Percentiles rank a stretch among this genome's conserved stretches.
phyloP scores from a whole-genome alignment of 164 flowering plant species.

The Umbellularia californica region DNA sequence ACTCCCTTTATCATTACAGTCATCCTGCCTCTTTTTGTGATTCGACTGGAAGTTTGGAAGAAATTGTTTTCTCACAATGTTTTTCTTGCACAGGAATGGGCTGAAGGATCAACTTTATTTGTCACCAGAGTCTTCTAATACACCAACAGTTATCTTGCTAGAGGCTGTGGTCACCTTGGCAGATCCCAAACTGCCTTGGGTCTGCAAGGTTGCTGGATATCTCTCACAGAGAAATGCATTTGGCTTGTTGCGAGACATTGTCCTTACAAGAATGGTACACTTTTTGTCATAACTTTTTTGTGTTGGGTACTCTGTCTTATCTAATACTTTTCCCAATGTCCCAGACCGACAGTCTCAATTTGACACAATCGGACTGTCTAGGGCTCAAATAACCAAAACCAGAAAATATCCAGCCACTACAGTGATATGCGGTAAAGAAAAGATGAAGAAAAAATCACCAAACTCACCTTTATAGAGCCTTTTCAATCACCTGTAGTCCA shows the following conservation, averaged over 20 bases:
- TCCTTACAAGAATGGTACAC: slow-evolving; percentile 54
- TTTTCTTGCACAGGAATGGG: slow-evolving; percentile 40
- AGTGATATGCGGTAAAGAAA: no score
- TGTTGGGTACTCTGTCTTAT: background rate
- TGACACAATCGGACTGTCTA: no score
- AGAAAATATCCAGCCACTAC: no score
- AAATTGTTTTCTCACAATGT: background rate
- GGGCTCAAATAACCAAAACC: no score
- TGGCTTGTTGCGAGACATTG: slow-evolving; percentile 56
- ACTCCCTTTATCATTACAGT: no score
- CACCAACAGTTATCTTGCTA: slow-evolving; percentile 43
- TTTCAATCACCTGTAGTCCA: no score
- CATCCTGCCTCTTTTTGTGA: no score
- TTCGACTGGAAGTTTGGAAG: background rate
- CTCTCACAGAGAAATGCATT: slow-evolving; percentile 49
- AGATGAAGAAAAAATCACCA: no score
- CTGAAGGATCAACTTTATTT: slow-evolving; percentile 59
- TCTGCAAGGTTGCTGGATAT: slow-evolving; percentile 52
- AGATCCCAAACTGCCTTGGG: slow-evolving; percentile 78
- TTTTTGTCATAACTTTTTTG: background rate
- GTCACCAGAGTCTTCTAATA: slow-evolving; percentile 32
- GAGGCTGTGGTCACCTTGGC: slow-evolving; percentile 53
- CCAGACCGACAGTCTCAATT: no score
- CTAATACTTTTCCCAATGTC: background rate
- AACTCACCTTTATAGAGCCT: no score